phyloP scores from a whole-genome alignment of 1,139 yeast species.

The Spathaspora jeffriesii region DNA sequence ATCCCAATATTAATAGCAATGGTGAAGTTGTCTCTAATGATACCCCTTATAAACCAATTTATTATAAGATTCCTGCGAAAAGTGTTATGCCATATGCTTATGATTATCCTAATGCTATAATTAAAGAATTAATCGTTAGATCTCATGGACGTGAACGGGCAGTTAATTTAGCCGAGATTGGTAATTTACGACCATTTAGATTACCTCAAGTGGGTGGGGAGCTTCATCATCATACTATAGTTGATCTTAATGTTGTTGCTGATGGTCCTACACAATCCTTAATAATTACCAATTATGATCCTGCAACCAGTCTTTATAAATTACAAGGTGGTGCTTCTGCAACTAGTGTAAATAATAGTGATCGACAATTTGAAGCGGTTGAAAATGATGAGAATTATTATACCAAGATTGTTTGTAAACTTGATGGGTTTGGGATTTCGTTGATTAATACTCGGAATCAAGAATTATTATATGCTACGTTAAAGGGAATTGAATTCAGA shows the following conservation, averaged over 20 bases:
- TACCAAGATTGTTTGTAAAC: conserved; percentile 59
- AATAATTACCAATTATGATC: conserved; percentile 81
- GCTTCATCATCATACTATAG: conserved; percentile 53
- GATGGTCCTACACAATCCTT: conserved; percentile 95
- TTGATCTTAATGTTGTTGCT: conserved; percentile 90
- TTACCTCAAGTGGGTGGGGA: conserved; percentile 51
- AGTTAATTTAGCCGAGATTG: conserved; percentile 89
- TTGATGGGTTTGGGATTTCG: conserved; percentile 92
- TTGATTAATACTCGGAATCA: conserved; percentile 68
- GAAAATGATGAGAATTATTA: conserved; percentile 71
- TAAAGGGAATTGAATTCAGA: conserved; percentile 78
- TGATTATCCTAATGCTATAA: conserved; percentile 92
- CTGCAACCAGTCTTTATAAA: conserved; percentile 74
- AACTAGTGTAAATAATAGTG: conserved; percentile 23
- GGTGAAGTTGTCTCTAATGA: conserved; percentile 58
- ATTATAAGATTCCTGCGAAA: conserved; percentile 79
- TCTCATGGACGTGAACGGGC: conserved; percentile 75
- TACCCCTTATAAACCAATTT: conserved; percentile 66
- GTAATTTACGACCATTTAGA: conserved; percentile 85
- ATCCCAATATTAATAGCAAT: conserved; percentile 75
- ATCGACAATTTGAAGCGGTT: conserved; percentile 59
- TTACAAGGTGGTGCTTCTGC: conserved; percentile 33
- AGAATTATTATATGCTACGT: conserved; percentile 80
- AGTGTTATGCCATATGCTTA: conserved; percentile 99
- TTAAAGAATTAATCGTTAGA: conserved; percentile 77